Evolutionary conservation across 768 basidiomycete species (phyloP).

Genomic region (Tremella fuciformis): DNA sequence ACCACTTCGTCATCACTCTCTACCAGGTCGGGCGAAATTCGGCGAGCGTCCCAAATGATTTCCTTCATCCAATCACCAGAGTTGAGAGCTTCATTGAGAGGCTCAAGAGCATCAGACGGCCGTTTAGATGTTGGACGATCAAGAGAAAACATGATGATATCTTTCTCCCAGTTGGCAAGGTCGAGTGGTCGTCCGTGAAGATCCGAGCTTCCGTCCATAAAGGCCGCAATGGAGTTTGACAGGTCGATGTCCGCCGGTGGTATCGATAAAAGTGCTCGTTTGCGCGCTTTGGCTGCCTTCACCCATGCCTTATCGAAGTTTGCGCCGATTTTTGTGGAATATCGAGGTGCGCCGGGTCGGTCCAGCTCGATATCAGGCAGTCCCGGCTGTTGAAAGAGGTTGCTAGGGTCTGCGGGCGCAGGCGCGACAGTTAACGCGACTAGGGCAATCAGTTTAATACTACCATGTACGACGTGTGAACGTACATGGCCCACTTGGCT

Average conservation of each 20-base stretch:
- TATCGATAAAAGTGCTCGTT: slow-evolving; percentile 24
- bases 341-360: slow-evolving; percentile 15
- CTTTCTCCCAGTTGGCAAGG: slow-evolving; percentile 46
- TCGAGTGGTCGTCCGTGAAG: slow-evolving; percentile 24
- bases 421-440: slow-evolving; percentile 23
- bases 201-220: neutral
- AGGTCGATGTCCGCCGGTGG: slow-evolving; percentile 22
- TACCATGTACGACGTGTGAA: neutral
- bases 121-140: slow-evolving; percentile 9
- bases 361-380: slow-evolving; percentile 12
- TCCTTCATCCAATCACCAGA: slow-evolving; percentile 48
- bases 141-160: slow-evolving; percentile 43
- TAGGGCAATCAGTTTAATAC: slow-evolving; percentile 2
- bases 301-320: slow-evolving; percentile 38
- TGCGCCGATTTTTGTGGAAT: slow-evolving; percentile 29
- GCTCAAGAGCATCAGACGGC: slow-evolving; percentile 28
- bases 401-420: slow-evolving; percentile 5
- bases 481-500: slow-evolving; percentile 27
- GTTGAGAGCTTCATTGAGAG: slow-evolving; percentile 44
- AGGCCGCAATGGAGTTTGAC: neutral
- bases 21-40: slow-evolving; percentile 31
- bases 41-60: slow-evolving; percentile 45
- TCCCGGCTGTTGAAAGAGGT: slow-evolving; percentile 17
- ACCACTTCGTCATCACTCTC: slow-evolving; percentile 42
- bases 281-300: slow-evolving; percentile 20